Evolutionary conservation across 73 alveolate species (phyloP), one percentile per base, ranked within the genome.

Genomic region (Paramecium caudatum): DNA sequence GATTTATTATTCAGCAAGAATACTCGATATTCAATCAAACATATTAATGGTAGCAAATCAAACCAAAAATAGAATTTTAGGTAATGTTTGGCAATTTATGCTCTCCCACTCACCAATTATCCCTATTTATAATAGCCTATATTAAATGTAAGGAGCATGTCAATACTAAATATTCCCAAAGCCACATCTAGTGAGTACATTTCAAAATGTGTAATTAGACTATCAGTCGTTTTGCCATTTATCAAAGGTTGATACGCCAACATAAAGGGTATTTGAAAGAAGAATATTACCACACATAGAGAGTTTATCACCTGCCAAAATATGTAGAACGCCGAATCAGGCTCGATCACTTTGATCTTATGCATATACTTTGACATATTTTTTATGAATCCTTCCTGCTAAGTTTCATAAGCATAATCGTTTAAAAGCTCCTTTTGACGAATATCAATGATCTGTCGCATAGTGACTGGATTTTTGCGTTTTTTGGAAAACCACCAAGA

Each of bases 401-500:
- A 13, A 16, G 69, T 74, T 45, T 74, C 69, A 16, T 74, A 74
- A n/a, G 65, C 88, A 74, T 74, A 74, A 43, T 74, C 88, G 19
- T 74, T 74, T 34, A 74, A 74, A 39, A 74, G 32, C 13, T 74
- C 88, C 32, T 39, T 37, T 74, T 74, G 5, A 15, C 88, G 17
- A 15, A 74, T 45, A 27, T 74, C 88, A 6, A 74, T 74, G 13
- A 43, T 43, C 21, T 74, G 15, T 2, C 45, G 39, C 47, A 19
- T 39, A 16, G 88, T 74, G 4, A 74, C 47, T 19, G 36, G 17
- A 15, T 74, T 39, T 16, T 45, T 16, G 4, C 33, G 17, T 33
- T 65, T 30, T 27, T 65, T 65, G 45, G 30, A 55, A 25, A 37
- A 3, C 49, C 6, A 41, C n/a, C n/a, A n/a, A n/a, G n/a, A 41